Conservation (phyloP, 2,329 filamentous ascomycete species). For the Fusarium sp. region DNA sequence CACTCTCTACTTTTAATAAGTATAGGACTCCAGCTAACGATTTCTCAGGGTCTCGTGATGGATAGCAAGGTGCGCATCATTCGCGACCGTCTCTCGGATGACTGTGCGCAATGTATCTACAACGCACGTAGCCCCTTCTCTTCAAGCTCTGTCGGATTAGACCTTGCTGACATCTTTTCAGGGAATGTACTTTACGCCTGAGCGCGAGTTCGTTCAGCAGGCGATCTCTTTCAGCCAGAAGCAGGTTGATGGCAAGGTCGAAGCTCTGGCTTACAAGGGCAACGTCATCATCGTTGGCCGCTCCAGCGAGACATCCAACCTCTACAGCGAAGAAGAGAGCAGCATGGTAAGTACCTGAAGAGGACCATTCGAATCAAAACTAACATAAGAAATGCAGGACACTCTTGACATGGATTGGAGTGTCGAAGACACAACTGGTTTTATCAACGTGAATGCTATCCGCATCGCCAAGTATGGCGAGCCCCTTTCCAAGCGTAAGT, state of each 20-base stretch:
- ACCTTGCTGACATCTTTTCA: conserved; percentile 7
- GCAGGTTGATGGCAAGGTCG: conserved; percentile 11
- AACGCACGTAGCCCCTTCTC: conserved; percentile 1
- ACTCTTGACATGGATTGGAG: conserved; percentile 9
- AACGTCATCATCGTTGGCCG: conserved; percentile 8
- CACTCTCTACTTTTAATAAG: conserved; percentile 6
- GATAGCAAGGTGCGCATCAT: conserved; percentile 10
- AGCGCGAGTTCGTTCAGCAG: conserved; percentile 9
- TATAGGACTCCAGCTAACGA: conserved; percentile 10
- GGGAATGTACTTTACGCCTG: conserved; percentile 10
- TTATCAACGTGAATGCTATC: background rate
- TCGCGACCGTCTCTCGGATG: conserved; percentile 5
- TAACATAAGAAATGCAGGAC: conserved; percentile 10
- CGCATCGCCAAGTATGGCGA: conserved; percentile 11
- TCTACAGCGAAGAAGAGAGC: conserved; percentile 10
- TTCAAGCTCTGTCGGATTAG: conserved; percentile 2
- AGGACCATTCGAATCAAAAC: conserved; percentile 5
- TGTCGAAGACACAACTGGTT: conserved; percentile 9
- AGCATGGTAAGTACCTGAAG: conserved; percentile 9
- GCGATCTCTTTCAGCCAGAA: conserved; percentile 4
- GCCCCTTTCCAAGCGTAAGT: conserved; percentile 10
- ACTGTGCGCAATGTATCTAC: conserved; percentile 6
- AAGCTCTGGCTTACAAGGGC: conserved; percentile 9
- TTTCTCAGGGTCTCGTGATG: conserved; percentile 9
- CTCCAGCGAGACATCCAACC: conserved; percentile 10